These are phyloP conservation scores for Triticum urartu DNA, from an alignment of 176 grass and related monocot genomes.

Conservation along the genomic window DNA sequence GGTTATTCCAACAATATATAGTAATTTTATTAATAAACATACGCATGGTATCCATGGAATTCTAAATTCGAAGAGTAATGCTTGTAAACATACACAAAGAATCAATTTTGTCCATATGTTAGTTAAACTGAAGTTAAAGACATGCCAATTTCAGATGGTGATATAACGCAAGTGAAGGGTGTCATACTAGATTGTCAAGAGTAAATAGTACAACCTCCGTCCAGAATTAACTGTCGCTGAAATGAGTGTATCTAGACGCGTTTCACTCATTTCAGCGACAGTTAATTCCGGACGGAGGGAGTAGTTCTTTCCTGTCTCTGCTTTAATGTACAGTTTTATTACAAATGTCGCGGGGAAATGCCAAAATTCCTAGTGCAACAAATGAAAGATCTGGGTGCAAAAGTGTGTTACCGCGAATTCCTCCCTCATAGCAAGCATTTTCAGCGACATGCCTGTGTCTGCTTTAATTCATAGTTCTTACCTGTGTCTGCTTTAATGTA, in stretches of 20 bases:
- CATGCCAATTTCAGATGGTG: slow-evolving; percentile 13
- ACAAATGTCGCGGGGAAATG: slow-evolving; percentile 55
- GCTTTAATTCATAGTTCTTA: not conserved
- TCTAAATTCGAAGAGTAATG: not conserved
- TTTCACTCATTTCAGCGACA: too few species aligned
- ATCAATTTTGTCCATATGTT: not conserved
- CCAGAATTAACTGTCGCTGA: too few species aligned
- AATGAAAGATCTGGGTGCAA: slow-evolving; percentile 67
- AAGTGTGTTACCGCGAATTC: slow-evolving; percentile 85
- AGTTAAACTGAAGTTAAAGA: not conserved
- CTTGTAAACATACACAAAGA: not conserved
- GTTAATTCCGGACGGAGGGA: too few species aligned
- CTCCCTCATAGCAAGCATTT: slow-evolving; percentile 51
- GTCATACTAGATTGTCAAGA: not conserved
- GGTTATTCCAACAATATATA: not conserved
- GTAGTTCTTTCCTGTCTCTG: not conserved
- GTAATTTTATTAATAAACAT: slow-evolving; percentile 5
- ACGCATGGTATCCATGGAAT: not conserved
- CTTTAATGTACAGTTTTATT: not conserved
- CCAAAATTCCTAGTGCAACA: slow-evolving; percentile 58
- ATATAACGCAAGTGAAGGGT: not conserved
- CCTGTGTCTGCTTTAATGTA: not conserved
- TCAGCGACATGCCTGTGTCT: not conserved
- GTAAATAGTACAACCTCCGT: not conserved
- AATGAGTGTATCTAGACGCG: too few species aligned